Base-by-base conservation (phyloP, 73 alveolate species). In the Paramecium tetraurelia region DNA sequence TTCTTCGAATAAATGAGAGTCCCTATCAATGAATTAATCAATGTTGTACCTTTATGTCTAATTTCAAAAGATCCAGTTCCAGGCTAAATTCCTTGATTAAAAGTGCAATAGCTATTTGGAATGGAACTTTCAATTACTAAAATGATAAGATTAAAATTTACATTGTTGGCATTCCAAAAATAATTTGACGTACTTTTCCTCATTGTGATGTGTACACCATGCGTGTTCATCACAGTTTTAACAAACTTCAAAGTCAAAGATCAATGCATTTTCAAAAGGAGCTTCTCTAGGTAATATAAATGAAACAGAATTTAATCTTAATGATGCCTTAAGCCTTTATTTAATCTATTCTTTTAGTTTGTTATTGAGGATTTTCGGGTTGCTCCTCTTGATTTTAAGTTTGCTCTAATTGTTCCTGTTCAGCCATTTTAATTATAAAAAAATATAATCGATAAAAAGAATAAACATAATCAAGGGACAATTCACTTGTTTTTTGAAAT, bases 191-290 rank as follows among this genome's bases (percentile, higher is more conserved):
- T 70, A 70, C 12, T 35, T 27, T 5, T 31, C 58, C n/a, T 70
- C 86, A 70, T 70, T 59, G n/a, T 70, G 86, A 31, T 70, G 57
- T 22, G 86, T 70, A 10, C 86, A 70, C 58, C 46, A 70, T 6
- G 58, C 57, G 31, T 69, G 86, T 70, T 24, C 44, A 7, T 70
- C 2, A 70, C 59, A 70, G 11, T 70, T 35, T 31, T 70, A 18
- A 36, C 86, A 70, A 70, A 0, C 86, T 70, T 70, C 86, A 70
- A 70, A 70, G 7, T 70, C 58, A 22, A 70, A 18, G 0, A 70
- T 70, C 24, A 2, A 5, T 22, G 58, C 50, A 11, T 70, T 18
- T 27, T 70, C 86, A 22, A 31, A 2, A 0, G 76, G 76, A 22
- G 33, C 21, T 58, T 58, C 76, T 58, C 43, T 58, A 27, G 11